Conservation (phyloP, 176 grass and related monocot genomes). For the Aegilops tauschii region DNA sequence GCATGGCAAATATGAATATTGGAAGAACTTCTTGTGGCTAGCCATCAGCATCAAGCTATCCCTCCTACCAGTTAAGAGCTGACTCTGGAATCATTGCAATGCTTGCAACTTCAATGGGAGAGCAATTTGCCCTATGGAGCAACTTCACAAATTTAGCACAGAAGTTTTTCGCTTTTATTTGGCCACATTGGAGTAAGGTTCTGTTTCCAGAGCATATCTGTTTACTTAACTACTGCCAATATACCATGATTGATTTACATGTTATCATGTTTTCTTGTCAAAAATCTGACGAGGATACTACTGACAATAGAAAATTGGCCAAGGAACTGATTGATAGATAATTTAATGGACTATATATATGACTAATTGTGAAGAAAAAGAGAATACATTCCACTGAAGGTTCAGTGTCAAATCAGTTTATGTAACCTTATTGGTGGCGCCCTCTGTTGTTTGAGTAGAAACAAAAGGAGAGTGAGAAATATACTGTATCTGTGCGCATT, state of each 20-base stretch:
- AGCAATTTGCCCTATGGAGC: constrained; percentile 74
- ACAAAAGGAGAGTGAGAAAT: no score
- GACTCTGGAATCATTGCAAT: constrained; percentile 38
- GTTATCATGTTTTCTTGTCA: constrained; percentile 89
- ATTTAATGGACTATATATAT: no score
- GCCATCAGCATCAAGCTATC: constrained; percentile 30
- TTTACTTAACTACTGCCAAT: not conserved
- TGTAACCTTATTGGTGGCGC: no score
- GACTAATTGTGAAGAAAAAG: no score
- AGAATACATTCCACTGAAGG: no score
- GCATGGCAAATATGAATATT: constrained; percentile 85
- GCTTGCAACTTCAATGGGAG: constrained; percentile 59
- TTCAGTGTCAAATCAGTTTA: no score
- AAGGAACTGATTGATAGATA: constrained; percentile 94
- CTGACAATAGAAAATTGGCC: constrained; percentile 73
- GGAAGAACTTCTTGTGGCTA: constrained; percentile 10
- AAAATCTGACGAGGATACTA: constrained; percentile 90
- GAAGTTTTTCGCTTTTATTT: constrained; percentile 48
- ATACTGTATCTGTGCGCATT: no score
- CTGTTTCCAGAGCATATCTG: not conserved
- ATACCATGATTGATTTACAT: constrained; percentile 28
- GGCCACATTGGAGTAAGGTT: not conserved
- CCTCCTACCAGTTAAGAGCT: constrained; percentile 23
- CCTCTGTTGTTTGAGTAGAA: no score
- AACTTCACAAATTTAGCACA: constrained; percentile 84